Evolutionary conservation across 2,329 filamentous ascomycete genomes (phyloP).

Genomic region (Botrytis squamosa): DNA sequence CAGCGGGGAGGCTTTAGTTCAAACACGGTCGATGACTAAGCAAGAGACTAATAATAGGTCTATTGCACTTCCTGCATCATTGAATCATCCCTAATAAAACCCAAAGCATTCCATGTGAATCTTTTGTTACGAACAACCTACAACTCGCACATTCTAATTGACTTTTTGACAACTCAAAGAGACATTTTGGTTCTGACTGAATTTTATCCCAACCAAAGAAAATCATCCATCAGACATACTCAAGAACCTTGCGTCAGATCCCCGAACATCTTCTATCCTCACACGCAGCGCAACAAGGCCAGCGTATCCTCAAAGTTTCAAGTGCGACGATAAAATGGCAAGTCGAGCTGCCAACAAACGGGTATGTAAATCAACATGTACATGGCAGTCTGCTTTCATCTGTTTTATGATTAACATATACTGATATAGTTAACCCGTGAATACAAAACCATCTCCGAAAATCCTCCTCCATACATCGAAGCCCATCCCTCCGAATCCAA

Average conservation of each 20-base stretch:
- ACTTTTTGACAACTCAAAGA: background rate
- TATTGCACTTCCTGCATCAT: background rate
- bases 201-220: background rate
- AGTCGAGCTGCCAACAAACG: conserved; percentile 72
- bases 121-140: conserved; percentile 9
- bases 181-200: background rate
- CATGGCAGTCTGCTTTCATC: background rate
- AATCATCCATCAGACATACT: background rate
- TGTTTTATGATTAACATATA: background rate
- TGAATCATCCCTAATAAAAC: conserved; percentile 3
- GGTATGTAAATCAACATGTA: conserved; percentile 42
- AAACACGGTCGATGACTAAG: conserved; percentile 14
- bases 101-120: conserved; percentile 11
- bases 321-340: conserved; percentile 53
- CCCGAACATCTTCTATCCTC: background rate
- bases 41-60: background rate
- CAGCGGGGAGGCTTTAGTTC: background rate
- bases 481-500: conserved; percentile 89
- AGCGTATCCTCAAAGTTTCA: conserved; percentile 20
- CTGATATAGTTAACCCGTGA: conserved; percentile 56
- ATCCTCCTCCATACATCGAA: conserved; percentile 83
- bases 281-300: conserved; percentile 2
- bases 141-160: background rate
- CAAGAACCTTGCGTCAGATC: background rate
- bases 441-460: conserved; percentile 64